Base-by-base conservation (phyloP, 352 stramenopile species). In the Plasmopara viticola region DNA sequence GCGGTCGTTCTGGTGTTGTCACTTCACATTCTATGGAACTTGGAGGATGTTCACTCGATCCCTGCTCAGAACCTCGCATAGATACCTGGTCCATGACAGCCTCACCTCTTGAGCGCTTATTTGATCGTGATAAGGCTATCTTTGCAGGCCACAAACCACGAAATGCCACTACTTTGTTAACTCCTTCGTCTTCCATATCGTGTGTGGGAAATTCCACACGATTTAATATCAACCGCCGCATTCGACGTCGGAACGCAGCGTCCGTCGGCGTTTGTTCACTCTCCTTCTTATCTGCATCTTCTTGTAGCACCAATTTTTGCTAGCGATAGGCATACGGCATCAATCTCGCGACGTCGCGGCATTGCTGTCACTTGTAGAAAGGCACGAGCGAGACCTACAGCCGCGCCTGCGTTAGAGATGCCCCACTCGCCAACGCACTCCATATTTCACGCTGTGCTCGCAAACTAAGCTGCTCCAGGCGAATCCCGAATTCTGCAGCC, bases 371-470 rank as follows among this genome's bases (percentile, higher is more conserved):
- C 53, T 44, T 25, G 41, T 45, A 74, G 46, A 43, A 66, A 74
- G 9, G 48, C 47, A 28, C 48, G 48, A 17, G 62, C 68, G 30
- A 77, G 45, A 15, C 15, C 28, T 44, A 48, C 51, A 25, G 41
- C 49, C 12, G n/a, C 52, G 5, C 44, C 33, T 41, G 51, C 18
- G n/a, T 28, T 43, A 0, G 51, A 40, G 52, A 59, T 17, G 54
- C 61, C 29, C 50, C 37, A 28, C 63, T 73, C 9, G 68, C 66
- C 20, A 87, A 53, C 30, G 72, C 72, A 38, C 74, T 84, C 76
- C 74, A 90, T 17, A 85, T 58, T 31, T 84, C 70, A 0, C 78
- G 74, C 48, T 90, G 78, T 4, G 64, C 66, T 15, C 47, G 20
- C 18, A 78, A 28, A 8, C 62, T 39, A 34, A 83, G 42, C 25